Evolutionary conservation across 768 basidiomycete genomes (phyloP), one percentile per base, ranked within the genome.

Genomic region (Xerocomus spinulosus): DNA sequence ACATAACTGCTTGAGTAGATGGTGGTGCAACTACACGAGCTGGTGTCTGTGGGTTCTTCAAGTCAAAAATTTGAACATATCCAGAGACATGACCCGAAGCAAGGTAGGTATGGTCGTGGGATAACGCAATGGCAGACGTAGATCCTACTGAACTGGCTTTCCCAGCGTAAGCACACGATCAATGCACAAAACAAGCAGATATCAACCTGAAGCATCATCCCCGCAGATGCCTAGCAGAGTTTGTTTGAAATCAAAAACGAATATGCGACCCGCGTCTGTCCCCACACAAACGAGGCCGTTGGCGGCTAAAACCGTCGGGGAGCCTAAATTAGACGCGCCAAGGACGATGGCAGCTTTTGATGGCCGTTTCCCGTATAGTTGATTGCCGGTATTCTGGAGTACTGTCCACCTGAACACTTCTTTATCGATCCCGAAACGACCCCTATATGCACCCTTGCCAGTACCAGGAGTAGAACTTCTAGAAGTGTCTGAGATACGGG

Each of bases 211-310:
- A 15, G 69, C 48, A 44, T 88, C 82, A 44, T 71, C 80, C 9
- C 91, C 91, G 55, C 92, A 92, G 9, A 94, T 71, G 55, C 83
- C 82, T 55, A 81, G 81, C 52, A 95, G 60, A 6, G 82, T 82
- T 65, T 98, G 95, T 59, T 84, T 85, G 63, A 96, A 97, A 66
- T 92, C 91, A 64, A 91, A 94, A 2, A 97, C 85, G 40, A 82
- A 75, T 35, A 88, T 74, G 58, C 77, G 81, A 12, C 94, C 96
- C 25, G 73, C 73, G 38, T 84, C 82, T 7, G 88, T 93, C 14
- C 96, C 96, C 7, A 97, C 71, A 55, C 92, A 96, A 28, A 99
- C 80, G 47, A 94, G 69, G 0, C 93, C 94, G 57, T 89, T 90
- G 12, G 88, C 87, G 9, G 86, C 81, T 47, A 97, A 64, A 9